Percentiles rank a stretch among this genome's conserved stretches.
Evolutionary conservation across 2,329 filamentous ascomycete species (phyloP).

Genomic region (Biscogniauxia marginata): DNA sequence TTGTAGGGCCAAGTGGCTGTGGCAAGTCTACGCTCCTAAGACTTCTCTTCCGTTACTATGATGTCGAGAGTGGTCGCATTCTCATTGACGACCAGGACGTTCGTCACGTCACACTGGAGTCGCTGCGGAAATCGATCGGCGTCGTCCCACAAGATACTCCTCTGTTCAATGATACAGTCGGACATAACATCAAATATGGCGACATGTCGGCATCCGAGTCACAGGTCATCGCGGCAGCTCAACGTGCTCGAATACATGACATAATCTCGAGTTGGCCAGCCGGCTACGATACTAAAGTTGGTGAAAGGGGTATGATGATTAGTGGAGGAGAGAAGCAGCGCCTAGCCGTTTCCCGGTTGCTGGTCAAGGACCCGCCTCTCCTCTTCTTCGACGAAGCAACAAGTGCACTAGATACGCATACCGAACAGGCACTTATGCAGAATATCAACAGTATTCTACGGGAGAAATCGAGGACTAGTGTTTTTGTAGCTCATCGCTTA

Average conservation of each 20-base stretch:
- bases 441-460: constrained; percentile 92
- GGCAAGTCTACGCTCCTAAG: constrained; percentile 93
- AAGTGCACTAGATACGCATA: constrained; percentile 88
- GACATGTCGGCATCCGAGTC: constrained; percentile 73
- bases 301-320: constrained; percentile 95
- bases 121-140: constrained; percentile 80
- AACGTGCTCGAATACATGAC: constrained; percentile 80
- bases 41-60: constrained; percentile 91
- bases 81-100: constrained; percentile 93
- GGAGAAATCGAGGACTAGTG: constrained; percentile 84
- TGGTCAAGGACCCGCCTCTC: constrained; percentile 86
- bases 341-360: constrained; percentile 75
- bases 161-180: constrained; percentile 93
- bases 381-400: constrained; percentile 97
- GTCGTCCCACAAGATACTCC: constrained; percentile 97
- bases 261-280: constrained; percentile 77
- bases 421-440: constrained; percentile 82
- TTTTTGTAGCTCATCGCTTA: constrained; percentile 91
- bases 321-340: constrained; percentile 93
- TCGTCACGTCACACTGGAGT: constrained; percentile 77
- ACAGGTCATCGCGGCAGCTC: constrained; percentile 73
- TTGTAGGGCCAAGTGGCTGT: constrained; percentile 93
- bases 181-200: constrained; percentile 94
- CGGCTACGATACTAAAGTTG: constrained; percentile 89
- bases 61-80: constrained; percentile 81